Percentiles rank a stretch among this genome's conserved stretches.
phyloP scores from a whole-genome alignment of 2,329 filamentous ascomycete genomes.

The Hansfordia pulvinata region DNA sequence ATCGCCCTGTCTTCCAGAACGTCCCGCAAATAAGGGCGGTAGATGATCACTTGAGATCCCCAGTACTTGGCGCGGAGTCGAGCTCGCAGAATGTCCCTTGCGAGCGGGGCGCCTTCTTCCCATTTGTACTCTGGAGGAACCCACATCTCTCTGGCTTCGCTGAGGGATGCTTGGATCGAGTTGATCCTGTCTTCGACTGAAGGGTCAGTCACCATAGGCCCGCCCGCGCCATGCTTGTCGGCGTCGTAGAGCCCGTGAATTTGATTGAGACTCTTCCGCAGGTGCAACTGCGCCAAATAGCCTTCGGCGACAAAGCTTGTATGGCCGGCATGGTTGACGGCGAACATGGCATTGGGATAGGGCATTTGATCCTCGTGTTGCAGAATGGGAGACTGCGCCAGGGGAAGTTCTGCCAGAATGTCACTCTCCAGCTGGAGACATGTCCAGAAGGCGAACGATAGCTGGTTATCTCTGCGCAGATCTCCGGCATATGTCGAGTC shows the following conservation, averaged over 20 bases:
- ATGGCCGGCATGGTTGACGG: conserved; percentile 28
- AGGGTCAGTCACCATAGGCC: conserved; percentile 8
- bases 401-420: conserved; percentile 72
- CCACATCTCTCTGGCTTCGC: conserved; percentile 28
- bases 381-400: conserved; percentile 47
- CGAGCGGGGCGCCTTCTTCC: conserved; percentile 54
- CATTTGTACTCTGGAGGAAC: conserved; percentile 39
- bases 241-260: conserved; percentile 45
- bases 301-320: conserved; percentile 37
- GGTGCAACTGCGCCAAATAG: conserved; percentile 49
- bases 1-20: conserved; percentile 29
- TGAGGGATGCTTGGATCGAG: conserved; percentile 31
- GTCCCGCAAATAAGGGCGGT: conserved; percentile 57
- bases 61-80: conserved; percentile 89
- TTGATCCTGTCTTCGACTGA: conserved; percentile 24
- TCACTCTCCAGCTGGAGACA: conserved; percentile 91
- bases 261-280: conserved; percentile 50
- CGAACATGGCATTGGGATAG: conserved; percentile 42
- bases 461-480: conserved; percentile 43
- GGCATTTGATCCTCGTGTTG: conserved; percentile 51
- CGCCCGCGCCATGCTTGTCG: conserved; percentile 12
- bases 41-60: conserved; percentile 80
- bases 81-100: conserved; percentile 65
- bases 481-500: conserved; percentile 17
- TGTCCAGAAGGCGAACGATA: conserved; percentile 79